Evolutionary conservation across 768 basidiomycete species (phyloP), one percentile per base, ranked within the genome.

Genomic region (Xerocomellus chrysenteron): DNA sequence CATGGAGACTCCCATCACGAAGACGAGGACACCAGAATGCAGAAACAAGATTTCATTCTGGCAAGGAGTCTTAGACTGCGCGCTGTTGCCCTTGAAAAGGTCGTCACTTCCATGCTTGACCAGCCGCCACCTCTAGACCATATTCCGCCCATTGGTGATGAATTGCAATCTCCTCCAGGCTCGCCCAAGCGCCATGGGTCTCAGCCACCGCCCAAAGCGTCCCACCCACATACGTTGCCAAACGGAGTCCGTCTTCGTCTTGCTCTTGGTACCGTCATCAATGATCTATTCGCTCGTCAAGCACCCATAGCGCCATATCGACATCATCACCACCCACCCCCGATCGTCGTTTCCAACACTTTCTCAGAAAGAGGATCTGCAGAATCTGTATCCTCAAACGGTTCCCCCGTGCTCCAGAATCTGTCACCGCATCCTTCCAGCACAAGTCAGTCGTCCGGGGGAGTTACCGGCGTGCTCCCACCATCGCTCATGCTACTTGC

Each of bases 71-170:
- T 92, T 35, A 78, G 88, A 53, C 75, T 90, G 30, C 84, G 88
- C 30, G 88, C 92, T 1, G 89, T 92, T 60, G 86, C 87, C 13
- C 78, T 93, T 19, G 92, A 93, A 70, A 92, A 90, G 65, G 89
- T 93, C 42, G 81, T 90, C 47, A 84, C 82, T 1, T 80, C 85
- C 44, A 92, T 93, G 89, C 82, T 93, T 14, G 84, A 85, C 52
- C 89, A 92, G 59, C 87, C 88, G 0, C 90, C 90, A 2, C 80
- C 83, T 1, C 71, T 84, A 13, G 82, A 83, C 33, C 81, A 83
- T 5, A 72, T 79, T 36, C 77, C 58, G 37, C 41, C 47, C 35
- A 47, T 81, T 41, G 82, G 80, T 35, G 84, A 84, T 28, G 85
- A 83, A 57, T 59, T 75, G 13, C 68, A 77, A 45, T 78, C 82